Evolutionary conservation across 2,329 filamentous ascomycete species (phyloP), one percentile per base, ranked within the genome.

Genomic region (Aschersonia sp.): DNA sequence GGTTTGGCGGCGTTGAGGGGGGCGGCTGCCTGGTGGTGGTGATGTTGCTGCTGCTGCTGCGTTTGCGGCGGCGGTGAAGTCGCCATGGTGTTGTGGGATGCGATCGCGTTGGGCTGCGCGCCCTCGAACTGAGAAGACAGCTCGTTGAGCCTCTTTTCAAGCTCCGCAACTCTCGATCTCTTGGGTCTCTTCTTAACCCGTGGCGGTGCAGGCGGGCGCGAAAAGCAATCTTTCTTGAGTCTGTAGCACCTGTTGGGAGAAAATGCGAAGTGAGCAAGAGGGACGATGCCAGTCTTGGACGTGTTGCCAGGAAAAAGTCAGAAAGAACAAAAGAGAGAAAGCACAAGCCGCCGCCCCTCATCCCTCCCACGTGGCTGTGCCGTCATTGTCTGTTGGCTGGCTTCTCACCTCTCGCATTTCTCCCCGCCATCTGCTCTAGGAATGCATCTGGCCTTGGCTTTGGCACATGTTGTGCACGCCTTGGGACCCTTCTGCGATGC

Each of bases 371-470:
- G 32, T 11, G 43, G 12, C 6, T n/a, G n/a, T 12, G 11, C 43
- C 12, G 43, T 8, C 32, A 37, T 12, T 12, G 12, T 37, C n/a
- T n/a, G n/a, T n/a, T 12, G 12, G 32, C 2, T 8, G 7, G 40
- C 42, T 9, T 43, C 63, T 55, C 53, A 73, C 70, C 71, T 66
- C 51, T 74, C 71, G 52, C 71, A 74, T 47, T 69, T 68, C 47
- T 62, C 59, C 35, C 55, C 59, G 5, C 58, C 62, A 11, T 58
- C 56, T 8, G 66, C 64, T 3, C 70, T 66, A 0, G 68, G 61
- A 30, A 72, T 66, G 43, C 71, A 74, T 53, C 71, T 63, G 32
- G 70, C 66, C 55, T 74, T 74, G n/a, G 71, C 71, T 53, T 67
- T 71, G 49, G 71, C 71, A 54, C 71, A 74, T 2, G 70, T 72